phyloP scores from a whole-genome alignment of 106 monocot genomes.

The Amphibolis antarctica region DNA sequence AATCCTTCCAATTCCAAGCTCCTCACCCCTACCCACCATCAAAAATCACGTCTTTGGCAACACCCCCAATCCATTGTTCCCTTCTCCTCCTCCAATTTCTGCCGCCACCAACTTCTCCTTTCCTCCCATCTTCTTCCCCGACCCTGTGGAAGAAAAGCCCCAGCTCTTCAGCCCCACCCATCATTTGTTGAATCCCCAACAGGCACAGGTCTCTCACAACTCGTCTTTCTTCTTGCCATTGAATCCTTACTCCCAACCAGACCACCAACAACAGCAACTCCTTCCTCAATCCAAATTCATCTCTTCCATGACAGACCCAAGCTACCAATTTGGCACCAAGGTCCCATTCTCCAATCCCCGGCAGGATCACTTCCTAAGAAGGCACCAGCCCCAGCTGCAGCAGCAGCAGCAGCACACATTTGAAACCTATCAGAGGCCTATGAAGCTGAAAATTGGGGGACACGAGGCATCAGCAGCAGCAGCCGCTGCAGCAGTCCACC shows the following conservation, averaged over 20 bases:
- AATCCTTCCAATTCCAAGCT: not conserved
- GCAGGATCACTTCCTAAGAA: constrained; percentile 19
- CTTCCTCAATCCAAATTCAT: constrained; percentile 20
- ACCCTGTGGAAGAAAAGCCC: constrained; percentile 29
- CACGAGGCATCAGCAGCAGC: constrained; percentile 10
- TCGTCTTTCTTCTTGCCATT: constrained; percentile 29
- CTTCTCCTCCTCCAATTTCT: not conserved
- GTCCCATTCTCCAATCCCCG: constrained; percentile 8
- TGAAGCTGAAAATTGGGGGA: constrained; percentile 2
- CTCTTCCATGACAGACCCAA: constrained; percentile 1
- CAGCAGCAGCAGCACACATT: constrained; percentile 10
- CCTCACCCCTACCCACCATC: not conserved
- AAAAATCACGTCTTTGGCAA: constrained; percentile 11
- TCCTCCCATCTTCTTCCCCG: constrained; percentile 27
- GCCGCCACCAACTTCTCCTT: constrained; percentile 12
- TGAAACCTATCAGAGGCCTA: constrained; percentile 7
- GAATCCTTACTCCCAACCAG: constrained; percentile 1
- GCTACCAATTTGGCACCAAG: constrained; percentile 2
- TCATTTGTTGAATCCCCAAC: constrained; percentile 13
- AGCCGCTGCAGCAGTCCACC: not conserved
- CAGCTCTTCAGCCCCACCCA: constrained; percentile 11
- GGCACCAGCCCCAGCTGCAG: constrained; percentile 13
- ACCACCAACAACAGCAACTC: constrained; percentile 6
- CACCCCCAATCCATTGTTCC: constrained; percentile 3
- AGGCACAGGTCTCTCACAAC: constrained; percentile 8